Base-by-base conservation (phyloP, 371 early-diverging fungal genomes). In the Mucor velutinosus region DNA sequence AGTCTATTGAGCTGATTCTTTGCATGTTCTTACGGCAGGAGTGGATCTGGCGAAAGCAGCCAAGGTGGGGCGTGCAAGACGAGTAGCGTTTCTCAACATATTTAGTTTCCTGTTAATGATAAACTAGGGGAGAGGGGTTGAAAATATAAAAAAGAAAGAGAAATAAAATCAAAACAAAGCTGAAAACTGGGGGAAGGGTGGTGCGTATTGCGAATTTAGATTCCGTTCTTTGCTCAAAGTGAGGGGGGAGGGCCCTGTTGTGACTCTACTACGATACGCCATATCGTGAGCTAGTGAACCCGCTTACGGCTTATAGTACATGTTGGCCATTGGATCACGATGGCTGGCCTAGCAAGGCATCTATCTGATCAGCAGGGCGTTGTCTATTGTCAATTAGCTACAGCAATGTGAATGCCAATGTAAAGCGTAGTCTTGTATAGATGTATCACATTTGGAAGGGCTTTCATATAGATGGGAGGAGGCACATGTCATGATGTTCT, bases 31-130 rank as follows among this genome's bases (percentile, higher is more conserved):
- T 73, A 78, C 78, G 69, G 78, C 74, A 53, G 78, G 78, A 62
- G 78, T 73, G 53, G 74, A 69, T 61, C 70, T 81, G 63, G 74
- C 72, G 32, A 78, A 70, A 66, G 78, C 77, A 70, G 78, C 75
- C 58, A 81, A 71, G 39, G 77, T 68, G 55, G 82, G 82, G 59
- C 82, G 77, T 69, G 82, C 82, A 71, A 78, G 62, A 73, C 82
- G 82, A 76, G 76, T 71, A 77, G 77, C 82, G 78, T 79, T 82
- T 79, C 82, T 79, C 76, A 82, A 77, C 82, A 82, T 82, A 30
- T 61, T 45, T 60, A 37, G 51, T 59, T 41, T 53, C 23, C 19
- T 10, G 29, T 35, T 59, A 63, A 27, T 33, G 37, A 43, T 49
- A 12, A 30, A 61, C 27, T 47, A 60, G 56, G 60, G 62, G 62